Evolutionary conservation across 139 green algal species (phyloP).

Genomic region (Chlamydomonas incerta): DNA sequence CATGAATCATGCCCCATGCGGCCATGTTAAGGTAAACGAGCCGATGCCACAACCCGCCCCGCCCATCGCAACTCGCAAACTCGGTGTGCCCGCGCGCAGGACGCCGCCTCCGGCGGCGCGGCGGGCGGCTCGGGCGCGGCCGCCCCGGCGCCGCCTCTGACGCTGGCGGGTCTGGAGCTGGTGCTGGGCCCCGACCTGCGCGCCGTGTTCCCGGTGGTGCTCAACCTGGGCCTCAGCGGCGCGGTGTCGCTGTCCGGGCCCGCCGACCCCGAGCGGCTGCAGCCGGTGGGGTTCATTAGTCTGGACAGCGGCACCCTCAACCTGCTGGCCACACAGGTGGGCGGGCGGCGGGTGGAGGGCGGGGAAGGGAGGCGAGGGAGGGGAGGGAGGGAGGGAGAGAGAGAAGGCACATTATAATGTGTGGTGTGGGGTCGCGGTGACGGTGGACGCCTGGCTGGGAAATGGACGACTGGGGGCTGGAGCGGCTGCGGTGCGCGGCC

Average conservation of each 20-base stretch:
- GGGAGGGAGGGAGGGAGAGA: neutral
- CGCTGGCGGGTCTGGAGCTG: constrained; percentile 63
- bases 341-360: neutral
- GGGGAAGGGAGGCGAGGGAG: neutral
- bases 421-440: no score
- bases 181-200: constrained; percentile 90
- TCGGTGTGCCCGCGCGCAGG: no score
- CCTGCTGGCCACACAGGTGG: constrained; percentile 90
- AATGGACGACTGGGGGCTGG: no score
- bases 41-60: no score
- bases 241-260: constrained; percentile 61
- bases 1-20: no score
- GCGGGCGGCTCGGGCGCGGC: neutral
- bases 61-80: no score
- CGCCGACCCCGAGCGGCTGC: constrained; percentile 62
- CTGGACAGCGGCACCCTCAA: constrained; percentile 93
- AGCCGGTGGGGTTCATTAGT: constrained; percentile 61
- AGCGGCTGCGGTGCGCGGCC: no score
- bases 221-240: constrained; percentile 87
- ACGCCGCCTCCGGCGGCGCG: neutral
- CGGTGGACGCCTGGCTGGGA: no score
- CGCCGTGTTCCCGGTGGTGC: constrained; percentile 91
- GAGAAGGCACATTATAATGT: neutral
- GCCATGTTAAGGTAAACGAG: no score
- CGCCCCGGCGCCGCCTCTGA: constrained; percentile 22